Conservation (phyloP, 164 flowering plant species). For the Stephania yunnanensis region DNA sequence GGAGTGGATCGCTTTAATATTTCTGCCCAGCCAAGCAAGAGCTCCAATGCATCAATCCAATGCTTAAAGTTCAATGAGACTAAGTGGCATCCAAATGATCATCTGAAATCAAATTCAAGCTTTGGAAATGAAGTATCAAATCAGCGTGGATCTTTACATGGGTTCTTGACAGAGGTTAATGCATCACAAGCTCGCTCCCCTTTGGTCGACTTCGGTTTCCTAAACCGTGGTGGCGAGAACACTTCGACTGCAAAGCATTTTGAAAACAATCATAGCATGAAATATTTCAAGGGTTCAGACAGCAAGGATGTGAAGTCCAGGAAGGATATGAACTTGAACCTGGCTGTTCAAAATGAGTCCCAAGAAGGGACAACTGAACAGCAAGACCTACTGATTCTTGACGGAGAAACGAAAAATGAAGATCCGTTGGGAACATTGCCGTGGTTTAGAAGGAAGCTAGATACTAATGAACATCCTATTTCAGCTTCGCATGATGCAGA, state of each 20-base stretch:
- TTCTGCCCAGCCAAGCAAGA: slow-evolving; percentile 14
- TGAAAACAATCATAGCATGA: slow-evolving; percentile 17
- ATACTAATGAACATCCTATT: slow-evolving; percentile 14
- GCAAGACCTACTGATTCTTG: slow-evolving; percentile 15
- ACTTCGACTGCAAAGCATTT: slow-evolving; percentile 20
- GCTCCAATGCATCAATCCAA: slow-evolving; percentile 12
- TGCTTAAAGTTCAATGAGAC: slow-evolving; percentile 13
- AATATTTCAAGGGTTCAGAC: slow-evolving; percentile 26
- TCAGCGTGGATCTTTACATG: slow-evolving; percentile 18
- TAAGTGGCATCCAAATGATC: slow-evolving; percentile 16
- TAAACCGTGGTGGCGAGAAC: slow-evolving; percentile 3
- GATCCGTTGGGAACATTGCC: slow-evolving; percentile 18
- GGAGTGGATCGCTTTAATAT: slow-evolving; percentile 17
- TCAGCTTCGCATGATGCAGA: slow-evolving; percentile 23
- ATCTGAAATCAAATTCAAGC: slow-evolving; percentile 16
- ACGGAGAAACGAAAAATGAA: slow-evolving; percentile 29
- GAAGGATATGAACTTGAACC: slow-evolving; percentile 32
- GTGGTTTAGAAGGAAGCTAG: slow-evolving; percentile 27
- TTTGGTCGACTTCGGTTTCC: slow-evolving; percentile 21
- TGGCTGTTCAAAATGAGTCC: slow-evolving; percentile 26
- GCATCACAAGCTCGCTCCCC: slow-evolving; percentile 20
- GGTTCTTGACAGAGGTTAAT: slow-evolving; percentile 18
- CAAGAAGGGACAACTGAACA: slow-evolving; percentile 17
- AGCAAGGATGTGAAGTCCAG: slow-evolving; percentile 29
- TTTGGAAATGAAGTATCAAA: slow-evolving; percentile 16